A percentile compares a stretch with the other conserved stretches of the same genome.
Conservation (phyloP, 768 basidiomycete genomes). For the Kwoniella dejecticola region DNA sequence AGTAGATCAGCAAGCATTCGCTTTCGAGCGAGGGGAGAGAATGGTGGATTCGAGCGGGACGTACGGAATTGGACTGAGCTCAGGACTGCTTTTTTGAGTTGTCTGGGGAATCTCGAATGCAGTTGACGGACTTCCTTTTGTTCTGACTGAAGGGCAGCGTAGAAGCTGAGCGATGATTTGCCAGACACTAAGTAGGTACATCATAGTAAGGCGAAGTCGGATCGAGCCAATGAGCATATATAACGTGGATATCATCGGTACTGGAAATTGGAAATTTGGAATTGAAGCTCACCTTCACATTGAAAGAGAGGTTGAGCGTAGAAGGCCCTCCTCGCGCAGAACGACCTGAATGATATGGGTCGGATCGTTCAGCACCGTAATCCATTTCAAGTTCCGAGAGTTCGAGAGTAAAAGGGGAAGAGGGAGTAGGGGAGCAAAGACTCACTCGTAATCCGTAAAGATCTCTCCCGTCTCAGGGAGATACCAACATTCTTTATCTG, state of each 20-base stretch:
- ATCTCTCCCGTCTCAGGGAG: conserved; percentile 94
- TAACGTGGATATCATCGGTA: no score
- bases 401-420: no score
- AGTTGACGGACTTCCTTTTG: conserved; percentile 82
- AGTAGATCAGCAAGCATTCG: neutral
- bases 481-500: conserved; percentile 69
- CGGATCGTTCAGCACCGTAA: neutral
- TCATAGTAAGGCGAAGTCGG: no score
- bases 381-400: no score
- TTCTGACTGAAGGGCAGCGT: conserved; percentile 89
- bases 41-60: conserved; percentile 7
- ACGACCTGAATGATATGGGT: conserved; percentile 60
- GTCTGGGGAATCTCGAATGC: conserved; percentile 88
- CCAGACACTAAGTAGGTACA: conserved; percentile 66
- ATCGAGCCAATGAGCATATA: no score
- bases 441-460: conserved; percentile 93
- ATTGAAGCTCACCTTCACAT: conserved; percentile 64
- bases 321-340: conserved; percentile 89
- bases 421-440: no score
- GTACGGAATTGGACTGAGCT: conserved; percentile 93
- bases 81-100: conserved; percentile 87
- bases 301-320: conserved; percentile 92
- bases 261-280: neutral
- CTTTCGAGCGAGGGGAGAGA: neutral
- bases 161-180: conserved; percentile 90